These are phyloP conservation scores for Fraxinus excelsior DNA, from an alignment of 257 asterid species.

Conservation along the genomic window DNA sequence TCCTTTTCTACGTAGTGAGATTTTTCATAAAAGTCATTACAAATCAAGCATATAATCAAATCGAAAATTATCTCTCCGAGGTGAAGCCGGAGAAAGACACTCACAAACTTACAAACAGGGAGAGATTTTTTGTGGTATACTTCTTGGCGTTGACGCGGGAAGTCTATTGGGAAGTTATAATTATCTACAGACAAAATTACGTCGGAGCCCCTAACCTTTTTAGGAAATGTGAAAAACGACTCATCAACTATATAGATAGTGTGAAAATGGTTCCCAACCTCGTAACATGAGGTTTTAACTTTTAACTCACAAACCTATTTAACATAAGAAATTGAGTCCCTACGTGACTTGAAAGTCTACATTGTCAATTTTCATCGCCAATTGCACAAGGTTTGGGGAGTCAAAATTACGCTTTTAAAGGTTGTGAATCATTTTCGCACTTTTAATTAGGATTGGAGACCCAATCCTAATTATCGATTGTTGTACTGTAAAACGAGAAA, in stretches of 20 bases:
- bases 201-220: not conserved
- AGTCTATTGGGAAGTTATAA: not conserved
- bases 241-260: not conserved
- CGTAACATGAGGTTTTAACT: not conserved
- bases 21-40: not conserved
- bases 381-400: too few relatives aligned
- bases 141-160: not conserved
- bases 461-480: too few relatives aligned
- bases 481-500: too few relatives aligned
- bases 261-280: too few relatives aligned
- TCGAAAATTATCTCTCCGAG: not conserved
- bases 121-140: not conserved
- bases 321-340: not conserved
- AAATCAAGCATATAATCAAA: not conserved
- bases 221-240: not conserved
- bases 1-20: too few relatives aligned
- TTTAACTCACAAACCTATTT: not conserved
- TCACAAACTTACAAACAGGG: not conserved
- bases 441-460: too few relatives aligned
- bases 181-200: too few relatives aligned
- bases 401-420: not conserved
- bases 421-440: not conserved
- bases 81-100: not conserved
- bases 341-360: not conserved
- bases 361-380: not conserved